phyloP scores from a whole-genome alignment of 345 rosid genomes.

The Dovyalis caffra region DNA sequence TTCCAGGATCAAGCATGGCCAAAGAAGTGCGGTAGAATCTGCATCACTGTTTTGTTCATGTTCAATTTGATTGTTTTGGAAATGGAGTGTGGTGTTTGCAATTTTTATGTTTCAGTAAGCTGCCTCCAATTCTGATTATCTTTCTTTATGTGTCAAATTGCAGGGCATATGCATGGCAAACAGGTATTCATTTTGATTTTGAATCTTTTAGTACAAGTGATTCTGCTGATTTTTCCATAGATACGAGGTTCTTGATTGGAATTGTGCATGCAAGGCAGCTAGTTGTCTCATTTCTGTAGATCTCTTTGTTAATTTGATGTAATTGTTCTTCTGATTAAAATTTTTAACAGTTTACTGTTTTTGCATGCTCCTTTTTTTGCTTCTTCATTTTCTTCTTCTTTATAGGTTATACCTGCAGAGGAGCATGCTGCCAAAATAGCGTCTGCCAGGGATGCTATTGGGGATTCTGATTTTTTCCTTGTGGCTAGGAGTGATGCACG shows the following conservation, averaged over 20 bases:
- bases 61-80: conserved; percentile 6
- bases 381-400: not conserved
- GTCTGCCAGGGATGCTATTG: conserved; percentile 52
- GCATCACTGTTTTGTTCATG: conserved; percentile 7
- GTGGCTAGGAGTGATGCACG: conserved; percentile 51
- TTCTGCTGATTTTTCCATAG: too few relatives aligned
- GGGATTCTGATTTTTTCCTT: conserved; percentile 54
- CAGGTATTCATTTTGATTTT: conserved; percentile 33
- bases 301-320: not conserved
- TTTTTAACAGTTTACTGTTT: not conserved
- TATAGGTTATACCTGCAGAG: conserved; percentile 50
- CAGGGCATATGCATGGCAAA: conserved; percentile 60
- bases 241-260: too few relatives aligned
- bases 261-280: not conserved
- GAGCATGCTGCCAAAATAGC: conserved; percentile 57
- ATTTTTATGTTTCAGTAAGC: not conserved
- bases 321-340: not conserved
- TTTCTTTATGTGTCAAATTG: conserved; percentile 6
- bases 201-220: not conserved
- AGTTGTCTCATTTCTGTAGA: not conserved
- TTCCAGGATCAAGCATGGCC: conserved; percentile 64
- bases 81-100: too few relatives aligned
- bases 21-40: conserved; percentile 53
- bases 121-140: not conserved
- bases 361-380: too few relatives aligned